Conservation (phyloP, 441 rosid species). For the Hypseocharis bilobata region DNA sequence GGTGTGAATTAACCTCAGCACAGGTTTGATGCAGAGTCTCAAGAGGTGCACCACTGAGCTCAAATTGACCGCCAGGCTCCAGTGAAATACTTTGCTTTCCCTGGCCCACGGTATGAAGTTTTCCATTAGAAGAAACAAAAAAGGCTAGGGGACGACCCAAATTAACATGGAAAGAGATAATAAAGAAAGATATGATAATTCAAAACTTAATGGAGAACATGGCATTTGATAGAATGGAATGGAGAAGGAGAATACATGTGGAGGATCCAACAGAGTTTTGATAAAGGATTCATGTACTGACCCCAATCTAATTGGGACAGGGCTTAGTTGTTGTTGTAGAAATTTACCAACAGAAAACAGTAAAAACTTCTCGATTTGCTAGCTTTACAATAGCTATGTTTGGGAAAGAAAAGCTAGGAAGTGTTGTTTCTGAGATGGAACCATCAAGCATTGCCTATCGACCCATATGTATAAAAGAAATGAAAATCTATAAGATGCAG, state of each 20-base stretch:
- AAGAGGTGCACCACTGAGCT: slow-evolving; percentile 98
- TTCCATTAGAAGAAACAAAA: slow-evolving; percentile 5
- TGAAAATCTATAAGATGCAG: background rate
- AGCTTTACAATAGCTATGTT: background rate
- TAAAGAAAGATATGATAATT: background rate
- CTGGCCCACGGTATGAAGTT: slow-evolving; percentile 33
- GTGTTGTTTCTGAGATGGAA: slow-evolving; percentile 1
- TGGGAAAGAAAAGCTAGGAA: background rate
- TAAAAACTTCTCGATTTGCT: background rate
- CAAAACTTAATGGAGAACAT: background rate
- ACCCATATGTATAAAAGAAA: background rate
- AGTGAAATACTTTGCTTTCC: slow-evolving; percentile 96
- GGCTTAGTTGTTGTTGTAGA: background rate
- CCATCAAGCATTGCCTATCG: slow-evolving; percentile 15
- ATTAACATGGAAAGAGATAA: background rate
- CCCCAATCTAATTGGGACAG: background rate
- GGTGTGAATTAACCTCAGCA: slow-evolving; percentile 98
- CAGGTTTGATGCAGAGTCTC: slow-evolving; percentile 98
- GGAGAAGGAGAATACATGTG: background rate
- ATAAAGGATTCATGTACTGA: background rate
- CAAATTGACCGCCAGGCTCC: slow-evolving; percentile 98
- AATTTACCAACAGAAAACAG: slow-evolving; percentile 1
- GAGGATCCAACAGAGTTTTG: background rate
- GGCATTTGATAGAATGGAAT: background rate
- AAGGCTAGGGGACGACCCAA: background rate